Evolutionary conservation across 108 stramenopile species (phyloP), one percentile per base, ranked within the genome.

Genomic region (Skeletonema grethae): DNA sequence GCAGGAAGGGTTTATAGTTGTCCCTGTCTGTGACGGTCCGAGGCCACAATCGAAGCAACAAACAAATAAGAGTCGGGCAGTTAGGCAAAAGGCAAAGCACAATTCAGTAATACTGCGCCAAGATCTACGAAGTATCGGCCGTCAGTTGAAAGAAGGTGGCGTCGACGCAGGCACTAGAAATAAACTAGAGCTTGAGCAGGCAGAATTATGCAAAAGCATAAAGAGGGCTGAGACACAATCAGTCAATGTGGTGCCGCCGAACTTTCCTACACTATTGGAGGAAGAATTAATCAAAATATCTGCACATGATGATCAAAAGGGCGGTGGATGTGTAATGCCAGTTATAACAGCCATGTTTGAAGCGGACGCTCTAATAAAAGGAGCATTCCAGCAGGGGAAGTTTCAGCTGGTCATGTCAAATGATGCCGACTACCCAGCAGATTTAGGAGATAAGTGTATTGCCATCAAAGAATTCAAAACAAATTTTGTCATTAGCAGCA

Each of bases 161-260:
- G 38, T 61, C 2, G 61, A 32, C 20, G 70, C 34, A 13, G 59
- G 1, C 11, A 36, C 60, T 41, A 34, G 60, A 61, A 59, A 41
- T 7, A 10, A 2, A 8, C 13, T 36, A 31, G 60, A 15, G 15
- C 0, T 12, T 15, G 25, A 28, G 48, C 70, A 48, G 28, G 61
- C 41, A 59, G 4, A 28, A 15, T 61, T 70, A 9, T 34, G 60
- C 36, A 61, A 3, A 2, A 57, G 31, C 18, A 61, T 70, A 7
- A 70, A 70, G 56, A 41, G 12, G 48, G 58, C 59, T 30, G 70
- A 70, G 59, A 70, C 59, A 61, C 58, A 48, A 61, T 61, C 70
- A 61, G 34, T 58, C 12, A 70, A 70, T 43, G 32, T 34, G 41
- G 59, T 70, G 11, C 60, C 70, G 32, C 18, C n/a, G 29, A 24